phyloP scores from a whole-genome alignment of 2,329 filamentous ascomycete genomes.

The Colletotrichum sansevieriae region DNA sequence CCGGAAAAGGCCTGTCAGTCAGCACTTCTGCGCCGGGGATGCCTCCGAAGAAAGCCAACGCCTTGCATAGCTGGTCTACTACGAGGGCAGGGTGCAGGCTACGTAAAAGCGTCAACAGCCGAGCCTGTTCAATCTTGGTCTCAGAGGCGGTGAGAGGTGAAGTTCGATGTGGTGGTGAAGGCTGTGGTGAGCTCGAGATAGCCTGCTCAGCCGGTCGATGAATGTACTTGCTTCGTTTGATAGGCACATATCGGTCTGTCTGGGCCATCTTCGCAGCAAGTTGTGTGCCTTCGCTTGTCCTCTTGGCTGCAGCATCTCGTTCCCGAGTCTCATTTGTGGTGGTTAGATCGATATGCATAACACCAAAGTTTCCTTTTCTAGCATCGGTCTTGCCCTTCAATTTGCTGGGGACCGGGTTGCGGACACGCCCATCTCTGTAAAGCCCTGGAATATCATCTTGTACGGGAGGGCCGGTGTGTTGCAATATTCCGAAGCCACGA shows the following conservation, averaged over 20 bases:
- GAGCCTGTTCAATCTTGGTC: conserved; percentile 70
- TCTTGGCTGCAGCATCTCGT: conserved; percentile 68
- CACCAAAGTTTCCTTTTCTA: conserved; percentile 71
- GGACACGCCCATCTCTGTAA: conserved; percentile 61
- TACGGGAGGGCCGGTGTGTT: conserved; percentile 42
- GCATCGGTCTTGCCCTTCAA: conserved; percentile 69
- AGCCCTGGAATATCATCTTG: conserved; percentile 44
- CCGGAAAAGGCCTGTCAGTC: conserved; percentile 64
- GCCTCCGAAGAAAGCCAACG: conserved; percentile 73
- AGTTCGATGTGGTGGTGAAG: conserved; percentile 44
- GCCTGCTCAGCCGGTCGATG: conserved; percentile 34
- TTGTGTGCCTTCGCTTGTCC: conserved; percentile 72
- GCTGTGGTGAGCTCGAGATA: conserved; percentile 17
- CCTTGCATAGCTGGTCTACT: conserved; percentile 73
- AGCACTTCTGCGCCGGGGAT: conserved; percentile 68
- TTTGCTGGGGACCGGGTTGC: conserved; percentile 73
- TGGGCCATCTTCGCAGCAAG: conserved; percentile 69
- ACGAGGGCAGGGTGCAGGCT: conserved; percentile 68
- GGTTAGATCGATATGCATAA: conserved; percentile 71
- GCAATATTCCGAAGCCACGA: conserved; percentile 42
- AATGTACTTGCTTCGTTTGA: conserved; percentile 58
- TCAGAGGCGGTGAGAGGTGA: conserved; percentile 57
- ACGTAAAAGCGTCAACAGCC: conserved; percentile 68
- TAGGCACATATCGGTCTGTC: conserved; percentile 65
- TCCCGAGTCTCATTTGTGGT: conserved; percentile 60